phyloP scores from a whole-genome alignment of 1,284 basidiomycete species.

The Gomphus bonarii region DNA sequence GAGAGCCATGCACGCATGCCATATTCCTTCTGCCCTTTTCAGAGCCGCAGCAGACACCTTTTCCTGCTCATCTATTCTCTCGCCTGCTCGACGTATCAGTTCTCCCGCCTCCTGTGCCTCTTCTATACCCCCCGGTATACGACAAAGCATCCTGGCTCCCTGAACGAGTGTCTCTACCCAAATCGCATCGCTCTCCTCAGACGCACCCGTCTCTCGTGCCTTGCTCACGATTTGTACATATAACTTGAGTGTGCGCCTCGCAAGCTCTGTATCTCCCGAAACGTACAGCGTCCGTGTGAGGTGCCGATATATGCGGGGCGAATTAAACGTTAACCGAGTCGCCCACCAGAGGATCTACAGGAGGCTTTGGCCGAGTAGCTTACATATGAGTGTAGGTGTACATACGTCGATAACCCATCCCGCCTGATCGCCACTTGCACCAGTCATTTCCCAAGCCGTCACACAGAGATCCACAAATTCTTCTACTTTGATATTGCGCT shows the following conservation, averaged over 20 bases:
- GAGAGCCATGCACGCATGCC: slow-evolving; percentile 46
- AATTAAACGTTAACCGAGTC: slow-evolving; percentile 86
- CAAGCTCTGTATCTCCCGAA: slow-evolving; percentile 54
- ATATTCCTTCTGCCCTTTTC: slow-evolving; percentile 58
- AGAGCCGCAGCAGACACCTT: slow-evolving; percentile 42
- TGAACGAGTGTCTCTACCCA: slow-evolving; percentile 69
- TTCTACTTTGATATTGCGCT: slow-evolving; percentile 72
- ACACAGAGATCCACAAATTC: slow-evolving; percentile 79
- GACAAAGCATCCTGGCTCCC: slow-evolving; percentile 67
- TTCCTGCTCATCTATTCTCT: slow-evolving; percentile 36
- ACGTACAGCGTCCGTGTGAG: slow-evolving; percentile 65
- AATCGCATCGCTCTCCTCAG: slow-evolving; percentile 42
- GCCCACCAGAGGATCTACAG: slow-evolving; percentile 81
- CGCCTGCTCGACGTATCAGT: slow-evolving; percentile 45
- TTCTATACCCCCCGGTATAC: slow-evolving; percentile 29
- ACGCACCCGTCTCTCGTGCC: slow-evolving; percentile 46
- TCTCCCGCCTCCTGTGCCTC: slow-evolving; percentile 50
- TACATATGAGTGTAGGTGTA: slow-evolving; percentile 14
- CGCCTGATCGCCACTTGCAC: slow-evolving; percentile 45
- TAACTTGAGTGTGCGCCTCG: slow-evolving; percentile 65
- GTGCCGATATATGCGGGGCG: slow-evolving; percentile 72
- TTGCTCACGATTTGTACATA: slow-evolving; percentile 83
- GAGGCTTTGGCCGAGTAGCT: not conserved
- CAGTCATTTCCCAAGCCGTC: slow-evolving; percentile 69
- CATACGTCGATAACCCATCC: slow-evolving; percentile 68